These are phyloP conservation scores for Spergularia bocconei DNA, from an alignment of 148 eudicot genomes.

Conservation along the genomic window DNA sequence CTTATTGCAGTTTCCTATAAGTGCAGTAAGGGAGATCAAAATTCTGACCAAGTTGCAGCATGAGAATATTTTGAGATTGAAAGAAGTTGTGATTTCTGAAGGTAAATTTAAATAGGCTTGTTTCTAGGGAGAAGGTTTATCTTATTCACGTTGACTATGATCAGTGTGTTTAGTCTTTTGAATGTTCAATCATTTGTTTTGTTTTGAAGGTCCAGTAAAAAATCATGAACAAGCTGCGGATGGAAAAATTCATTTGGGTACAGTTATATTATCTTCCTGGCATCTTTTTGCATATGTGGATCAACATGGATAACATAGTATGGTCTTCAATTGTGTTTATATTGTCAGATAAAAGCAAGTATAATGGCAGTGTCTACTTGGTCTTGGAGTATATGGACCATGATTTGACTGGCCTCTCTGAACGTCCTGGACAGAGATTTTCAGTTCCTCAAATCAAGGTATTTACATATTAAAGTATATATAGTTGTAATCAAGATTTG, in stretches of 20 bases:
- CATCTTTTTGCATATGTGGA: neutral
- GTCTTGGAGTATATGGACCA: constrained; percentile 97
- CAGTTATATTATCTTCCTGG: neutral
- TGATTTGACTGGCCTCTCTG: constrained; percentile 69
- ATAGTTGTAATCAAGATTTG: neutral
- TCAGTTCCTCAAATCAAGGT: constrained; percentile 39
- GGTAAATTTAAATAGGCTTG: constrained; percentile 29
- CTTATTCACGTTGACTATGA: too few species aligned
- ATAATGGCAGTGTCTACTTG: constrained; percentile 77
- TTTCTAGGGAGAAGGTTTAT: too few species aligned
- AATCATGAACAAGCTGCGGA: constrained; percentile 16
- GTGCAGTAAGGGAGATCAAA: constrained; percentile 55
- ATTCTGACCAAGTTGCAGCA: constrained; percentile 42
- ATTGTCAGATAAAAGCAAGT: constrained; percentile 52
- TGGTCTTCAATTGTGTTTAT: neutral
- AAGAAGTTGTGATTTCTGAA: constrained; percentile 56
- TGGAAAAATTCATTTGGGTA: constrained; percentile 5
- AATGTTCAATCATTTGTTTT: neutral
- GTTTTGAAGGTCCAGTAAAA: constrained; percentile 15
- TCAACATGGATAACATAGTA: neutral
- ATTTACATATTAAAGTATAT: neutral
- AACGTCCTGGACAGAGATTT: constrained; percentile 68
- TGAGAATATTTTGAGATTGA: constrained; percentile 45
- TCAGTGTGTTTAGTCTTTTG: neutral
- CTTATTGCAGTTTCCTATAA: constrained; percentile 51